Base-by-base conservation (phyloP, 2,329 filamentous ascomycete species). In the Pseudogymnoascus sp. region DNA sequence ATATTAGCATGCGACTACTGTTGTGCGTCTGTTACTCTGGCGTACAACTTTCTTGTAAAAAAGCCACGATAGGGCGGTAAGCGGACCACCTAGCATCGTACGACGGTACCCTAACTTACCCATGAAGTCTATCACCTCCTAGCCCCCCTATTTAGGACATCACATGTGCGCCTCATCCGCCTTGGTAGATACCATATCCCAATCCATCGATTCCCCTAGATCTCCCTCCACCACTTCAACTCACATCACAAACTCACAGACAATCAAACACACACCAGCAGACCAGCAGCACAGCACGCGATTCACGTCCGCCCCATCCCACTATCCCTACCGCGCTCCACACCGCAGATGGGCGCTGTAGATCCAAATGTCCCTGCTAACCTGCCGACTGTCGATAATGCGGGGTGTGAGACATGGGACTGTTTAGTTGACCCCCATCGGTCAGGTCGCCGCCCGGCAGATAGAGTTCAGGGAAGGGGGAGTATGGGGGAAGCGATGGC, bases 331-430 rank as follows among this genome's bases (percentile, higher is more conserved):
- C 41, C 14, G 12, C 12, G 20, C 22, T 47, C 41, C 14, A 25
- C 18, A n/a, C n/a, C 20, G 20, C 12, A 22, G 22, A 25, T 28
- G 14, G 41, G 7, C 7, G 41, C 41, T 28, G 41, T 28, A 25
- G 41, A 47, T 47, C 41, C 41, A 28, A 20, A 47, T 47, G 41
- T 47, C 41, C 41, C 41, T 47, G n/a, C n/a, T n/a, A n/a, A n/a
- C n/a, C n/a, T 12, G 20, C 41, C 25, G n/a, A 9, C 22, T n/a
- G 12, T 47, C n/a, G 12, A 47, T 14, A 47, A 47, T 47, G 41
- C 41, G 41, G 41, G 41, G 41, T 47, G 41, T 47, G 41, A 47
- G 41, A 47, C 41, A 47, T 47, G n/a, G n/a, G n/a, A n/a, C n/a
- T n/a, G n/a, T n/a, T n/a, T n/a, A n/a, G n/a, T n/a, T n/a, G n/a